phyloP scores from a whole-genome alignment of 148 eudicot genomes.

The Vaccinium darrowii region DNA sequence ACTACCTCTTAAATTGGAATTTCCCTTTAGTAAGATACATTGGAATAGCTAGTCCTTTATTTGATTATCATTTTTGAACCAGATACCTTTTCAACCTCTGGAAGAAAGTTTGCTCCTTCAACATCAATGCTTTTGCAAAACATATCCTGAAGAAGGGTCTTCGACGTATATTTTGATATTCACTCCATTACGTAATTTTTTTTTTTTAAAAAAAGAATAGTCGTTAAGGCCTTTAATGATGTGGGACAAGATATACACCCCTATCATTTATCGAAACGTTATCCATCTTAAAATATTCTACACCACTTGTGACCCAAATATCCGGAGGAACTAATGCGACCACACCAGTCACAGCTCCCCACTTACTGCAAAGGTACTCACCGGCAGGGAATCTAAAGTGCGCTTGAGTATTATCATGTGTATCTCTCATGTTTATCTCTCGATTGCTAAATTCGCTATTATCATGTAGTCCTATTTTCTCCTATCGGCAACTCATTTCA shows the following conservation, averaged over 20 bases:
- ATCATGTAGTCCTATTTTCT: neutral
- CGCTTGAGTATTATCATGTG: too few relatives aligned
- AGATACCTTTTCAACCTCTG: slow-evolving; percentile 17
- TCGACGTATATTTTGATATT: neutral
- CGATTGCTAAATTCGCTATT: neutral
- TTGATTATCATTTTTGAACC: slow-evolving; percentile 24
- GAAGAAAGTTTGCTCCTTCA: slow-evolving; percentile 11
- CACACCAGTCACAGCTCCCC: too few relatives aligned
- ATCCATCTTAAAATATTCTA: too few relatives aligned
- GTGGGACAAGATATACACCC: too few relatives aligned
- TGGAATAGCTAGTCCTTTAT: slow-evolving; percentile 2
- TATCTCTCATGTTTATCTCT: neutral
- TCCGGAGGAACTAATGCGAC: too few relatives aligned
- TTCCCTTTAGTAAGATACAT: neutral
- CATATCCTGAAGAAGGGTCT: neutral
- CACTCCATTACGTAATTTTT: neutral
- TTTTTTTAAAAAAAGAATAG: neutral
- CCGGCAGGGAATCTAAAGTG: too few relatives aligned
- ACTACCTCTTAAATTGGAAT: too few relatives aligned
- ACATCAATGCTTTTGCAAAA: slow-evolving; percentile 9
- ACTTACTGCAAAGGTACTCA: too few relatives aligned
- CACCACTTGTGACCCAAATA: too few relatives aligned
- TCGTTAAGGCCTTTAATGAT: neutral
- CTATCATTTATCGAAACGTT: too few relatives aligned
- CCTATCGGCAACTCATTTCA: neutral